Percentiles rank a stretch among this genome's conserved stretches.
phyloP scores from a whole-genome alignment of 768 basidiomycete species.

The Tylopilus rubrobrunneus region DNA sequence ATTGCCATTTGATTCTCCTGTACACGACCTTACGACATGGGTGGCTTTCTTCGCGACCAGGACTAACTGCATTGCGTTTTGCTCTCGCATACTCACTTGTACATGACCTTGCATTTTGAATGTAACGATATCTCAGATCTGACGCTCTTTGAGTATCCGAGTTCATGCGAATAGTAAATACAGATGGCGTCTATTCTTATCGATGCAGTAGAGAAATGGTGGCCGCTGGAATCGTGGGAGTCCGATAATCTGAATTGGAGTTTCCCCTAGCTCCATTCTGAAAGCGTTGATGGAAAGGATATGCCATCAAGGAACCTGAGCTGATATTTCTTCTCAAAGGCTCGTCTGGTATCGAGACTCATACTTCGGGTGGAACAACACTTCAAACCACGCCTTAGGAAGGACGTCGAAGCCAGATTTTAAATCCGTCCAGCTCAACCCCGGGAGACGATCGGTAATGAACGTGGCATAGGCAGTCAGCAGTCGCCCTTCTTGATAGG shows the following conservation, averaged over 20 bases:
- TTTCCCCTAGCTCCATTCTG: background rate
- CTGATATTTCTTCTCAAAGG: background rate
- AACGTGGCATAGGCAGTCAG: background rate
- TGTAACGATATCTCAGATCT: constrained; percentile 14
- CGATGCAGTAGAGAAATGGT: too few species aligned
- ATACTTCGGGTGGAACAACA: background rate
- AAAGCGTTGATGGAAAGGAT: background rate
- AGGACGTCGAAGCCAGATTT: background rate
- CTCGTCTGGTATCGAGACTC: background rate
- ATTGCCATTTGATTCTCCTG: background rate
- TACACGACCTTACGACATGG: constrained; percentile 20
- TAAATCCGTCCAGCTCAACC: background rate
- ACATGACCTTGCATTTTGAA: constrained; percentile 20
- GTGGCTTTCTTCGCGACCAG: constrained; percentile 10
- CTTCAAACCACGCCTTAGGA: background rate
- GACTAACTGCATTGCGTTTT: constrained; percentile 8
- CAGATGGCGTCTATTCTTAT: too few species aligned
- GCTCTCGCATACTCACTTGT: constrained; percentile 19
- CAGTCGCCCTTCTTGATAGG: background rate
- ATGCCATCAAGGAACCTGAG: background rate
- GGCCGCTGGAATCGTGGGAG: background rate
- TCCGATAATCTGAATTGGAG: background rate
- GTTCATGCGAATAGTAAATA: too few species aligned
- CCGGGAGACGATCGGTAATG: background rate
- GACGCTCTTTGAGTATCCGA: constrained; percentile 1